Evolutionary conservation across 495 filamentous ascomycete genomes (phyloP).

Genomic region (Penicillium cataractarum): DNA sequence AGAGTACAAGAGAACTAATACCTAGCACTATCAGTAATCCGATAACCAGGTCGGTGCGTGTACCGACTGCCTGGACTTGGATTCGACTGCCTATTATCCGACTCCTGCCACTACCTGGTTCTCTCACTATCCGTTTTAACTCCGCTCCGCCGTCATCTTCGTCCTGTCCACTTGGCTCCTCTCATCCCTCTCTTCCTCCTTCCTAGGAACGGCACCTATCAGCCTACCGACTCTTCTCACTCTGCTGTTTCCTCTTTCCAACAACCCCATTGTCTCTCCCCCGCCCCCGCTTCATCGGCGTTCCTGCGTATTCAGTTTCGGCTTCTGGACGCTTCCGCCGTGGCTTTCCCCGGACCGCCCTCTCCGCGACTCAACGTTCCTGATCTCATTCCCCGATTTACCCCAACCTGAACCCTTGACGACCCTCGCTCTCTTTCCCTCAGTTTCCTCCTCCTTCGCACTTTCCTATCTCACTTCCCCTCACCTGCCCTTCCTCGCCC

Average conservation of each 20-base stretch:
- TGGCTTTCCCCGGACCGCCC: conserved; percentile 27
- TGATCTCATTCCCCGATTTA: conserved; percentile 20
- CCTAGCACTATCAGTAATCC: too few relatives aligned
- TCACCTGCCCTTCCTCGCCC: conserved; percentile 19
- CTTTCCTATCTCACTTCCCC: neutral
- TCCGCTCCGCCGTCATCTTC: conserved; percentile 7
- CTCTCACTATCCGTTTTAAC: neutral
- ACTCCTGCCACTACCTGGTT: neutral
- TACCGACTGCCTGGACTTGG: neutral
- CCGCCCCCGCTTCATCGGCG: neutral
- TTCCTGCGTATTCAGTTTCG: neutral
- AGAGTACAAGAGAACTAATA: too few relatives aligned
- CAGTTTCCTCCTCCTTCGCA: conserved; percentile 7
- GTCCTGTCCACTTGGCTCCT: neutral
- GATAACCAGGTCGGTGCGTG: neutral
- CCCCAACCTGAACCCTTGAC: conserved; percentile 12
- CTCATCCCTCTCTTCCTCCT: neutral
- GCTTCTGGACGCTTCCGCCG: conserved; percentile 12
- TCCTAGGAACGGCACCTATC: neutral
- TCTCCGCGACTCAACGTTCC: conserved; percentile 26
- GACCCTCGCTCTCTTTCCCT: conserved; percentile 9
- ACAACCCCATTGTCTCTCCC: neutral
- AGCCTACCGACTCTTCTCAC: neutral
- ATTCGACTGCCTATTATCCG: neutral
- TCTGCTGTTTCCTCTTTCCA: neutral